Percentiles rank a stretch among this genome's conserved stretches.
phyloP scores from a whole-genome alignment of 2,329 filamentous ascomycete genomes.

The Fusarium palustre region DNA sequence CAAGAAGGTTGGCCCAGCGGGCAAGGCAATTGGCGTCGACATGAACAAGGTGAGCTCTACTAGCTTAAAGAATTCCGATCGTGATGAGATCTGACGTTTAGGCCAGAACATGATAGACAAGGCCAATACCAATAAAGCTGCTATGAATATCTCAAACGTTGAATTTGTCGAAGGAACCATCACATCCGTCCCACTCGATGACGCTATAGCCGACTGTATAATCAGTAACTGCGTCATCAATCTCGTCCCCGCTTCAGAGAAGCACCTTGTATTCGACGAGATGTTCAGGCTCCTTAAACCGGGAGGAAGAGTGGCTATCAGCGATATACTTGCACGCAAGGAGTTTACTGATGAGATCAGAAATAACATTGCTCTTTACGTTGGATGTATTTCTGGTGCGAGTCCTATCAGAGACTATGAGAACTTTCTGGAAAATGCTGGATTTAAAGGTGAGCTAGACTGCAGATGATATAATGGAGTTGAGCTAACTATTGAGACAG shows the following conservation, averaged over 20 bases:
- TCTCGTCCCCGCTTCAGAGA: conserved; percentile 65
- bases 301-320: conserved; percentile 68
- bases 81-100: neutral
- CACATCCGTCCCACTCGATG: neutral
- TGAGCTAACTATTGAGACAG: neutral
- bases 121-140: neutral
- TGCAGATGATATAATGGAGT: accelerated
- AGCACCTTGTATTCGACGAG: conserved; percentile 65
- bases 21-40: conserved; percentile 1
- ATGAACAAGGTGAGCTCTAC: conserved; percentile 7
- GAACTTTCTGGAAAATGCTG: conserved; percentile 60
- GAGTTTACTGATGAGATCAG: conserved; percentile 61
- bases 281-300: conserved; percentile 68
- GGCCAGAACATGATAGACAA: neutral
- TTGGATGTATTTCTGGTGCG: conserved; percentile 71
- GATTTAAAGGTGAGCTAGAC: conserved; percentile 58
- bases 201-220: conserved; percentile 48
- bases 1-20: neutral
- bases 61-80: neutral
- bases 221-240: conserved; percentile 75
- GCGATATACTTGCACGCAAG: conserved; percentile 66
- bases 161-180: conserved; percentile 1
- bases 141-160: neutral
- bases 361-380: conserved; percentile 64
- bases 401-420: conserved; percentile 65